Evolutionary conservation across 148 eudicot species (phyloP).

Genomic region (Nepenthes mirabilis): DNA sequence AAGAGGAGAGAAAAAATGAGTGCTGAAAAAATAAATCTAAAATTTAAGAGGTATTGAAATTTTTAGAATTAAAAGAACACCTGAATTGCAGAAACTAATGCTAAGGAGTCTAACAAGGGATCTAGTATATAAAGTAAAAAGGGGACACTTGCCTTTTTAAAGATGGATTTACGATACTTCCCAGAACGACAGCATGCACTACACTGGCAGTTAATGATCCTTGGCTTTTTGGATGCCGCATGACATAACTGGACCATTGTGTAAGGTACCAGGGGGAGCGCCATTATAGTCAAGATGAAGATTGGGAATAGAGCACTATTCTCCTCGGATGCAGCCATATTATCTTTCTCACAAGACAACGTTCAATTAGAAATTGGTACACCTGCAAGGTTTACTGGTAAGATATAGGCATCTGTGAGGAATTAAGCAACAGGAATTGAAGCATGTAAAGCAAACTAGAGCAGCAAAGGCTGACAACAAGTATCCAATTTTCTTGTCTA

Average conservation of each 20-base stretch:
- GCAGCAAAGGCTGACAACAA: no score
- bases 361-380: no score
- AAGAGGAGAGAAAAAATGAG: neutral
- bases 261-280: conserved; percentile 33
- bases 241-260: conserved; percentile 30
- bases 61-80: no score
- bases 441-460: no score
- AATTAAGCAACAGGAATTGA: no score
- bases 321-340: conserved; percentile 36
- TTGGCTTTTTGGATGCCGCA: conserved; percentile 26
- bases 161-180: conserved; percentile 29
- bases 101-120: neutral
- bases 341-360: conserved; percentile 4
- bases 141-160: conserved; percentile 13
- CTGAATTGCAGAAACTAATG: no score
- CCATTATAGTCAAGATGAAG: conserved; percentile 30
- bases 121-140: neutral
- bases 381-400: no score
- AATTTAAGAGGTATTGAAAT: no score
- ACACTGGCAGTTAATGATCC: conserved; percentile 30
- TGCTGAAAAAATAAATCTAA: no score
- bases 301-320: conserved; percentile 38
- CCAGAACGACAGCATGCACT: conserved; percentile 31
- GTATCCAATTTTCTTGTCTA: no score
- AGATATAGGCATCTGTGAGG: no score